Evolutionary conservation across 2,329 filamentous ascomycete species (phyloP), one percentile per base, ranked within the genome.

Genomic region (Xylaria sp.): DNA sequence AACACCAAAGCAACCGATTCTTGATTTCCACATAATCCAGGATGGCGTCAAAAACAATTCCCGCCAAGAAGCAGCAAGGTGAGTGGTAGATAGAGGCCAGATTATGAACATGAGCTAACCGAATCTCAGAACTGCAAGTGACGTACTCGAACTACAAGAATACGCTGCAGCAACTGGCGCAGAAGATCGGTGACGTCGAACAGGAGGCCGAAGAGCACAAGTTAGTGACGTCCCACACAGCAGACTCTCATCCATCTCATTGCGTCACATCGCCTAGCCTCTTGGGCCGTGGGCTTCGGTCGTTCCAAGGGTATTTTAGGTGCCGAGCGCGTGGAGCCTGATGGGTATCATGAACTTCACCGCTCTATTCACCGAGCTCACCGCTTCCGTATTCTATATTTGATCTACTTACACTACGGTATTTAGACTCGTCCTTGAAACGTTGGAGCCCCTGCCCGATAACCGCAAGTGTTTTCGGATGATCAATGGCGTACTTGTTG

Each of bases 161-260:
- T 74, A 90, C 86, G 3, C 88, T 99, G 67, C 95, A 98, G 82
- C 93, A 96, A 78, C 90, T 99, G 76, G 96, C 96, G 34, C 91
- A 94, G 78, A 98, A 97, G 81, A 98, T 99, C 75, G 96, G 96
- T 48, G 94, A 98, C 78, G 94, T 99, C 65, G 96, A 99, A 83
- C 93, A 97, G 80, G 96, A 98, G 80, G 91, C 93, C 21, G 96
- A 99, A 81, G 96, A 99, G 80, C 96, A 99, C 85, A 98, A 97
- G 96, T 98, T 83, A 79, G 91, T 83, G 51, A 69, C 69, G 36
- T 68, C 34, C 61, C 59, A 65, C 64, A 34, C 19, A 63, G 8
- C 39, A 12, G 12, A 61, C 62, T 63, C 61, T 61, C 47, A n/a
- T 34, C 50, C 69, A n/a, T n/a, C n/a, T n/a, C n/a, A 56, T 64